Base-by-base conservation (phyloP, 768 basidiomycete genomes). In the Mycena pura region DNA sequence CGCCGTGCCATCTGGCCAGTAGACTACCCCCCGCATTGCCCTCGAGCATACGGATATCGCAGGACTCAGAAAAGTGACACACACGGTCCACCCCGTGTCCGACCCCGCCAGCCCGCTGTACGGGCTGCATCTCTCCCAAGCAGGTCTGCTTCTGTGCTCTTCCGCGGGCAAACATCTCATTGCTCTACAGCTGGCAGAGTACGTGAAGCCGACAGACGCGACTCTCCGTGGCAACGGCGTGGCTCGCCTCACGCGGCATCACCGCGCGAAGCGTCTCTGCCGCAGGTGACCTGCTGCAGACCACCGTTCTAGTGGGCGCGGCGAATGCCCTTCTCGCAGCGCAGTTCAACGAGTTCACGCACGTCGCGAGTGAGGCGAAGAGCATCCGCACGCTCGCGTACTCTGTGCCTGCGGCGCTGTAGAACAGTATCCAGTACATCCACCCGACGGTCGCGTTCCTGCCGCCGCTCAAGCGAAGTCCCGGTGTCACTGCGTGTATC, bases 281-380 rank as follows among this genome's bases (percentile, higher is more conserved):
- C 4, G 80, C 82, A 0, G 71, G 73, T 11, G 84, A 84, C 54
- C 82, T 81, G 80, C 67, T 84, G 8, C 76, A 73, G 11, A 69
- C 82, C 39, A 72, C 67, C 9, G 72, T 83, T 5, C 76, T 82
- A 0, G 74, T 84, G 31, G 22, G 67, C 13, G 59, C 76, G 17
- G 83, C 81, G 0, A 81, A 84, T 65, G 67, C 74, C 51, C 82
- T 85, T 77, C 73, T 85, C n/a, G 65, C 76, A 53, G 81, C 84
- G 29, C 77, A 83, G 39, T 63, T 77, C 40, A 28, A 10, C 7
- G 8, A 17, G 8, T 84, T 77, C 69, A 70, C 68, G 6, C 77
- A 84, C 65, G 59, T 68, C 7, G 71, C 68, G 25, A 66, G 51
- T 25, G 82, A 77, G 0, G 73, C 73, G 28, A 63, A 71, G 7